These are phyloP conservation scores for Iodosphaeria phyllophila DNA, from an alignment of 2,329 filamentous ascomycete species.

Conservation along the genomic window DNA sequence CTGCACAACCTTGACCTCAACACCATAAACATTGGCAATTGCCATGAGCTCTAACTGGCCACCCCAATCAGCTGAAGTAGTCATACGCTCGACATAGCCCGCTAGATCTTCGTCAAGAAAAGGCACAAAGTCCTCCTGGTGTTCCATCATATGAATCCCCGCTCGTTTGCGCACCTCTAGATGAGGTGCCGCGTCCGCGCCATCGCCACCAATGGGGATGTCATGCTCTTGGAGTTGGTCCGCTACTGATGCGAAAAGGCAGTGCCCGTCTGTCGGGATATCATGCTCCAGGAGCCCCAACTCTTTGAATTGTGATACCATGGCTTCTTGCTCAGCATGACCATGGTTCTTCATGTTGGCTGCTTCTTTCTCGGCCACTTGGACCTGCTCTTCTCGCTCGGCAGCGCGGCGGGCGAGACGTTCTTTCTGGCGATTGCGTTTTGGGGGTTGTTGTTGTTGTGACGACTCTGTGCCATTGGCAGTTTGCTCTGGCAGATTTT, in stretches of 20 bases:
- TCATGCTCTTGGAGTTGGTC: slow-evolving; percentile 49
- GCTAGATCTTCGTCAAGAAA: slow-evolving; percentile 72
- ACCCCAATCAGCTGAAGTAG: slow-evolving; percentile 87
- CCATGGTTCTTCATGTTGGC: slow-evolving; percentile 54
- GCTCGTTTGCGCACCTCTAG: slow-evolving; percentile 50
- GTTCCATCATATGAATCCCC: slow-evolving; percentile 55
- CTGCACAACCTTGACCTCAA: slow-evolving; percentile 72
- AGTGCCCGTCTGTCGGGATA: slow-evolving; percentile 84
- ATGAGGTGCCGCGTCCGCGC: slow-evolving; percentile 29
- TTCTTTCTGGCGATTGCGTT: slow-evolving; percentile 82
- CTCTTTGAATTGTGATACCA: slow-evolving; percentile 47
- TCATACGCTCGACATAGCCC: slow-evolving; percentile 55
- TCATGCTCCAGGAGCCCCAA: slow-evolving; percentile 54
- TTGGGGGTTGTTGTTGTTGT: slow-evolving; percentile 16
- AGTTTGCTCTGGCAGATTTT: slow-evolving; percentile 9
- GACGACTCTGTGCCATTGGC: no score
- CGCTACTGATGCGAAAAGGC: slow-evolving; percentile 79
- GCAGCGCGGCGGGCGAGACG: slow-evolving; percentile 76
- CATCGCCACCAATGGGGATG: slow-evolving; percentile 17
- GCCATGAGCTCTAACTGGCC: slow-evolving; percentile 82
- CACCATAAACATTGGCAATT: slow-evolving; percentile 60
- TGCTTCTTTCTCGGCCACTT: slow-evolving; percentile 58
- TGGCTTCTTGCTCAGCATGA: slow-evolving; percentile 47
- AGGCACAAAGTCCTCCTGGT: slow-evolving; percentile 65
- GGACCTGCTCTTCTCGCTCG: slow-evolving; percentile 53